phyloP scores from a whole-genome alignment of 768 basidiomycete species.

The Calvatia gigantea region DNA sequence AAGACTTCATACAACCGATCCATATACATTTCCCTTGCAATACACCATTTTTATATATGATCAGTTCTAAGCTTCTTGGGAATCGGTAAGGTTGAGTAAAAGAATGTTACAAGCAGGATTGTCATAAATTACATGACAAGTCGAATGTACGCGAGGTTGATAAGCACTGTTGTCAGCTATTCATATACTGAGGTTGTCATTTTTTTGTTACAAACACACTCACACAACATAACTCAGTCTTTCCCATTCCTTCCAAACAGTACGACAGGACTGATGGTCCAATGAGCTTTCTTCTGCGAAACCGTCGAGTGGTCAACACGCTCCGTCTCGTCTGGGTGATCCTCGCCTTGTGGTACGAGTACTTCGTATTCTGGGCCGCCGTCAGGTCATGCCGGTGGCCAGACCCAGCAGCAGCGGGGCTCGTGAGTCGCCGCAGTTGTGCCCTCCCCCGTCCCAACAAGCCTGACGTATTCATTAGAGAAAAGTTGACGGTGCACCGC shows the following conservation, averaged over 20 bases:
- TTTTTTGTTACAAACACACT: background rate
- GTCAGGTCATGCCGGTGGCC: constrained; percentile 61
- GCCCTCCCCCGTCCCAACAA: background rate
- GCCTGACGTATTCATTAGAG: constrained; percentile 15
- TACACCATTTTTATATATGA: background rate
- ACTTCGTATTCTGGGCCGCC: constrained; percentile 49
- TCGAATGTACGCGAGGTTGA: background rate
- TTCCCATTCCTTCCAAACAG: background rate
- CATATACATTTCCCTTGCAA: background rate
- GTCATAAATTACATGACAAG: background rate
- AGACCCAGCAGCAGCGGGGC: constrained; percentile 29
- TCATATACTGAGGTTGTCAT: no score
- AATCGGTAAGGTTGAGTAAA: no score
- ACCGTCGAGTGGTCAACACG: constrained; percentile 35
- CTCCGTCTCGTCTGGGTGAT: constrained; percentile 61
- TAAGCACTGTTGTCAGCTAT: no score
- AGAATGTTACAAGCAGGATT: background rate
- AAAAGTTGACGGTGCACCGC: constrained; percentile 20
- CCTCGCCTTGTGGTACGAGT: constrained; percentile 68
- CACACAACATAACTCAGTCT: background rate
- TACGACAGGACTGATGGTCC: background rate
- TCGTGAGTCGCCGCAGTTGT: constrained; percentile 20
- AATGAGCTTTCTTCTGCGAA: constrained; percentile 23
- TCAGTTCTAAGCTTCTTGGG: no score
- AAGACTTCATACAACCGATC: background rate